Conservation (phyloP, 2,329 filamentous ascomycete genomes). For the Colletotrichum sansevieriae region DNA sequence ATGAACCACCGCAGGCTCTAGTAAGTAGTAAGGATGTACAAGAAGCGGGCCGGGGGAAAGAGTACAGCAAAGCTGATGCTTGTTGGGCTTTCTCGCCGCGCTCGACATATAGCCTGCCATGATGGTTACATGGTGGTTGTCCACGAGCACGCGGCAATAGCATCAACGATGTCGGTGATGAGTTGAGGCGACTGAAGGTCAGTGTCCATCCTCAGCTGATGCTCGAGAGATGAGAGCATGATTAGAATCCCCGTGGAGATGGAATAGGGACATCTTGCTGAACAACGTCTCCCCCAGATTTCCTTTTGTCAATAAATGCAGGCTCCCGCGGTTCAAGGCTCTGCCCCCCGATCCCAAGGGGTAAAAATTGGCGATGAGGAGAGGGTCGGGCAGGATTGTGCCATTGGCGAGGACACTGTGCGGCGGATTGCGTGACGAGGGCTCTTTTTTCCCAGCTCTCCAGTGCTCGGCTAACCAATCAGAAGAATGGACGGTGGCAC, state of each 20-base stretch:
- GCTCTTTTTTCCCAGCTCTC: conserved; percentile 2
- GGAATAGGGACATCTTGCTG: conserved; percentile 2
- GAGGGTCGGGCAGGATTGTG: conserved; percentile 33
- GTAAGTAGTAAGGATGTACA: conserved; percentile 17
- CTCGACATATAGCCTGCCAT: conserved; percentile 4
- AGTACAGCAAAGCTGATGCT: conserved; percentile 22
- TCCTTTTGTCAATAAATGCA: conserved; percentile 40
- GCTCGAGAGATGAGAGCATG: conserved; percentile 34
- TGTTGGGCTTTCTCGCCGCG: conserved; percentile 25
- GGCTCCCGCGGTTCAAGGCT: conserved; percentile 38
- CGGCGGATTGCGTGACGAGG: conserved; percentile 36
- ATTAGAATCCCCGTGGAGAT: conserved; percentile 26
- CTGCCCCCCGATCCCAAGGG: conserved; percentile 27
- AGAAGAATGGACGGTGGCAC: conserved; percentile 36
- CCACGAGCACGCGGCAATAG: conserved; percentile 24
- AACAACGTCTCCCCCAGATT: conserved; percentile 35
- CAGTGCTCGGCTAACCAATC: conserved; percentile 27
- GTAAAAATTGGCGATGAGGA: conserved; percentile 38
- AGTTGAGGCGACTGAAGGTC: conserved; percentile 18
- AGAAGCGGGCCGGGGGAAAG: conserved; percentile 3
- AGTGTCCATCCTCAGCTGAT: conserved; percentile 34
- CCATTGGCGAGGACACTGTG: conserved; percentile 17
- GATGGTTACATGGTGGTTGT: background rate
- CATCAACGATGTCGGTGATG: conserved; percentile 25
- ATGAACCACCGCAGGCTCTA: conserved; percentile 29